Conservation (phyloP, 192 early-diverging fungal genomes). For the Paraglomus brasilianum region DNA sequence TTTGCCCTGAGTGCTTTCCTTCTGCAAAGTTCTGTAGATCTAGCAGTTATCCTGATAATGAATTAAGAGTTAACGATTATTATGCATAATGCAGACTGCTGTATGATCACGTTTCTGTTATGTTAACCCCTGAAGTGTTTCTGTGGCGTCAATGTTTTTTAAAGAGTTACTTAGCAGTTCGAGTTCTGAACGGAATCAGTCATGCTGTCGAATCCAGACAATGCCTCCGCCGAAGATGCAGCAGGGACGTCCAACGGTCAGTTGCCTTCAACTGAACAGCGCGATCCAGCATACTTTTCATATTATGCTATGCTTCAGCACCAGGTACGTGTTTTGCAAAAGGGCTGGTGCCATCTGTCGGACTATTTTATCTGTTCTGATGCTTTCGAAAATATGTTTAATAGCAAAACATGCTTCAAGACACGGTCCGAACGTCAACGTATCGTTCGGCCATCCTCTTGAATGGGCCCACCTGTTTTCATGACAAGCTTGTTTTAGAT, state of each 20-base stretch:
- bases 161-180: no score
- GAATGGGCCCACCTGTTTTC: conserved; percentile 74
- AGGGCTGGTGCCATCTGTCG: conserved; percentile 11
- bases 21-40: no score
- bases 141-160: no score
- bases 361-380: neutral
- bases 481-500: conserved; percentile 85
- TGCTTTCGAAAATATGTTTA: neutral
- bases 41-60: no score
- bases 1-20: no score
- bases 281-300: conserved; percentile 72
- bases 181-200: no score
- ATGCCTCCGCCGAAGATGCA: no score
- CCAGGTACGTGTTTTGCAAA: conserved; percentile 50
- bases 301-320: conserved; percentile 83
- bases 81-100: no score
- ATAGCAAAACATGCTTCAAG: conserved; percentile 99
- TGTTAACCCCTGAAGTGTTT: no score
- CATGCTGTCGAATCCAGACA: no score
- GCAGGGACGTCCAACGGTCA: conserved; percentile 5
- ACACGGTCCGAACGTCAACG: conserved; percentile 89
- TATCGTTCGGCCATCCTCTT: conserved; percentile 90
- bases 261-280: conserved; percentile 47
- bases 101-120: no score
- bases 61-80: no score